Base-by-base conservation (phyloP, 805 yeast genomes). In the Pichia heedii region DNA sequence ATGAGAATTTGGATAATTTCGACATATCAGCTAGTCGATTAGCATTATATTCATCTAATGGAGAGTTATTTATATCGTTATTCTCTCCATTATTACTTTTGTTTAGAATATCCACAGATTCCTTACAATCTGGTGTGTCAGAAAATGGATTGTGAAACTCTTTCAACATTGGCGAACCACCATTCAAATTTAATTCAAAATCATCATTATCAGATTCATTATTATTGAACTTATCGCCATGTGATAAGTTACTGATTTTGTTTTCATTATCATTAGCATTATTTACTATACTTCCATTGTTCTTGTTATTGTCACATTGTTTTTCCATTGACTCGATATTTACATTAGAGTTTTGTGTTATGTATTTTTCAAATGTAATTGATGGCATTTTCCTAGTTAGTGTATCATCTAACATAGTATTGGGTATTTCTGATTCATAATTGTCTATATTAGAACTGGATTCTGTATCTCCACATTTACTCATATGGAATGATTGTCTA, bases 141-240 rank as follows among this genome's bases (percentile, higher is more conserved):
- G 59, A 63, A 47, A 69, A 69, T 7, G 74, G 74, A 45, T 69
- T 59, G 22, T 49, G 54, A 18, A 67, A 52, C 27, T 58, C 59
- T 20, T 52, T 55, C 16, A 66, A 41, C 53, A 51, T 19, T 4
- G 63, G 59, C 2, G 60, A 50, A 6, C 36, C 41, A 32, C 36
- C 35, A 18, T 42, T 27, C 7, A 42, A 30, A 33, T 36, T 42
- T 16, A 36, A 11, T 32, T 32, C 22, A 24, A 11, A 18, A 16
- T 10, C 21, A 16, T 36, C 22, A 8, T 21, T 19, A n/a, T 22
- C 35, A 18, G 12, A 9, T 3, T 11, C 11, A 11, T 3, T 12
- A 16, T 24, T n/a, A 16, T 24, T 36, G 2, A 16, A 3, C 11
- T 8, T 22, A 12, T 9, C 11, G 5, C 13, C 18, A 21, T 13